Evolutionary conservation across 495 filamentous ascomycete genomes (phyloP), one percentile per base, ranked within the genome.

Genomic region (Patellaria atrata): DNA sequence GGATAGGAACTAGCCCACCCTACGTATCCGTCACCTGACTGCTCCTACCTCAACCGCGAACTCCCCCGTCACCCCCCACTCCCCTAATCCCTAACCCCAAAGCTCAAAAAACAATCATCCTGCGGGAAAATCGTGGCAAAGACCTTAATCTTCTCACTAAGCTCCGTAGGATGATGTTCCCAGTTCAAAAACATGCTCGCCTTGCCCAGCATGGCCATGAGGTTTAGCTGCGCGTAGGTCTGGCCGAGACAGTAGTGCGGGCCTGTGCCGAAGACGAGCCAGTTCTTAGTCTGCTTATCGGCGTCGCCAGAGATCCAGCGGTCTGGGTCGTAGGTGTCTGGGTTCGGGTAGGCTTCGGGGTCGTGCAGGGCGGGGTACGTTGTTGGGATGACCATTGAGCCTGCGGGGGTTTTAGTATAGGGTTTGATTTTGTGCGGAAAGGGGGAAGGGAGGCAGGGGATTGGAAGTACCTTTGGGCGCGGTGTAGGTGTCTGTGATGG

Each of bases 51-150:
- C n/a, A n/a, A n/a, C n/a, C n/a, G n/a, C n/a, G n/a, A n/a, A n/a
- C n/a, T n/a, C n/a, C n/a, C n/a, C n/a, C n/a, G n/a, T n/a, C n/a
- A n/a, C n/a, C n/a, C n/a, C n/a, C n/a, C n/a, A n/a, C n/a, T n/a
- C n/a, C n/a, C n/a, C n/a, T n/a, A n/a, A n/a, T n/a, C n/a, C n/a
- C n/a, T n/a, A n/a, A n/a, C n/a, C n/a, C n/a, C n/a, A n/a, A n/a
- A n/a, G n/a, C n/a, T n/a, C n/a, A n/a, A n/a, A n/a, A n/a, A n/a
- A n/a, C n/a, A n/a, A n/a, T n/a, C n/a, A n/a, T n/a, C n/a, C n/a
- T n/a, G n/a, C n/a, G 89, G 89, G 68, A 97, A 97, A 38, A 97
- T 89, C 16, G 83, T 93, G 7, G 91, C 89, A 61, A 97, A 97
- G 37, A 96, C 87, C 67, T 94, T 86, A 58, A 97, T 96, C 54